phyloP scores from a whole-genome alignment of 2,329 filamentous ascomycete species.

The Emydomyces testavorans region DNA sequence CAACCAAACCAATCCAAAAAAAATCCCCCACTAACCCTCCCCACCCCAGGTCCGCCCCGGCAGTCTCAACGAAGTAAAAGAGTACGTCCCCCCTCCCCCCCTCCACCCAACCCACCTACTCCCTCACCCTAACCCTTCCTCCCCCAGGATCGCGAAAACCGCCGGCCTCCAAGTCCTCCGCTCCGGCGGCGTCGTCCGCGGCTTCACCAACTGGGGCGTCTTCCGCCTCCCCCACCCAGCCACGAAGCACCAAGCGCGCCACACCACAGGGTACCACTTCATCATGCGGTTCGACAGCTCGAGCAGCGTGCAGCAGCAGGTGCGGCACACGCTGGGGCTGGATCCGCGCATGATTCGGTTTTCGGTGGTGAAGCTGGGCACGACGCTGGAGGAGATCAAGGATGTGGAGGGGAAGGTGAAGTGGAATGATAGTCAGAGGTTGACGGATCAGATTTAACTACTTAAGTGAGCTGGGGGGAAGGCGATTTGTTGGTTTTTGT shows the following conservation, averaged over 20 bases:
- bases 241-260: conserved; percentile 68
- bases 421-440: conserved; percentile 36
- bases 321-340: conserved; percentile 63
- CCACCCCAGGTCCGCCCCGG: conserved; percentile 69
- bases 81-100: conserved; percentile 49
- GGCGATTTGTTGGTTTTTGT: neutral
- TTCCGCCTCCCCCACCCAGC: conserved; percentile 74
- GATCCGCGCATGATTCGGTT: conserved; percentile 87
- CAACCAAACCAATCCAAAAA: neutral
- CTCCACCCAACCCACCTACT: neutral
- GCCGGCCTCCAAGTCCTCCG: conserved; percentile 72
- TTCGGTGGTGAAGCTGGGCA: conserved; percentile 73
- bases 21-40: neutral
- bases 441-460: conserved; percentile 13
- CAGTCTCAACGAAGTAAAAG: conserved; percentile 83
- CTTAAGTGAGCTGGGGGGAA: neutral
- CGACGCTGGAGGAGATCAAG: conserved; percentile 51
- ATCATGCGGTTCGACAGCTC: conserved; percentile 90
- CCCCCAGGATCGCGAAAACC: conserved; percentile 67
- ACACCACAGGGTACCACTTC: conserved; percentile 88
- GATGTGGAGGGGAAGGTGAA: conserved; percentile 45
- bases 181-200: conserved; percentile 78
- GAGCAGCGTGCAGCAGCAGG: conserved; percentile 58
- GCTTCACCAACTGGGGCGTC: conserved; percentile 88
- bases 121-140: neutral